Percentiles rank a stretch among this genome's conserved stretches.
Conservation (phyloP, 2,329 filamentous ascomycete species). For the Cyphellophora attinorum region DNA sequence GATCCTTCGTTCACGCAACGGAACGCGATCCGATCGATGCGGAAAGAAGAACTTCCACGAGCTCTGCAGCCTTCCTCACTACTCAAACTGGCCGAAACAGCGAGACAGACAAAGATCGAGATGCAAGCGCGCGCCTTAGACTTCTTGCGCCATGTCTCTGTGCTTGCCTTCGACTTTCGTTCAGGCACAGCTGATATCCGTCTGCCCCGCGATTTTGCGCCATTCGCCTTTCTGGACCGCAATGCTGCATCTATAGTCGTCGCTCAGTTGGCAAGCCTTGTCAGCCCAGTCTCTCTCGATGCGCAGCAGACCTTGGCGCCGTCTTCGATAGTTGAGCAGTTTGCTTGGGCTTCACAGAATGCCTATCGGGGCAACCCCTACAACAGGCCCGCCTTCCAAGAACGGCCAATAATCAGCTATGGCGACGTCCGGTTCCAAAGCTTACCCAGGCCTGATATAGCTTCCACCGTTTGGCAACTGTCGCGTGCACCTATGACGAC, state of each 20-base stretch:
- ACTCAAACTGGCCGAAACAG: conserved; percentile 5
- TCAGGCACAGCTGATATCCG: conserved; percentile 9
- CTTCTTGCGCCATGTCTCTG: conserved; percentile 4
- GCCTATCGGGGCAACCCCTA: too few species aligned
- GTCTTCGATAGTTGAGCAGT: too few species aligned
- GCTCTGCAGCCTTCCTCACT: conserved; percentile 46
- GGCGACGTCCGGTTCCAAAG: background rate
- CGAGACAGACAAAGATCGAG: conserved; percentile 3
- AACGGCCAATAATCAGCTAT: background rate
- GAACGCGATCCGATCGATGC: conserved; percentile 68
- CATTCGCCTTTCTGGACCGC: conserved; percentile 4
- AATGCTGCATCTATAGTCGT: conserved; percentile 10
- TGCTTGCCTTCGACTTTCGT: conserved; percentile 10
- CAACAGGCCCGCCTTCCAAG: too few species aligned
- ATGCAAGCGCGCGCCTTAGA: conserved; percentile 5
- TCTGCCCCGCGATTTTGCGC: conserved; percentile 5
- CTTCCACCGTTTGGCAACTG: background rate
- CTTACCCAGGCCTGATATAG: conserved; percentile 5
- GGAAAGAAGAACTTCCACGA: conserved; percentile 52
- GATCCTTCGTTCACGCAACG: conserved; percentile 67
- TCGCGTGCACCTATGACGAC: background rate
- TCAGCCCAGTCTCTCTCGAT: conserved; percentile 10
- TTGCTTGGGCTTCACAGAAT: too few species aligned
- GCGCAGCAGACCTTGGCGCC: conserved; percentile 9
- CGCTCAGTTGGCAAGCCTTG: conserved; percentile 10